Base-by-base conservation (phyloP, 306 rosid genomes). In the Myrica gale region DNA sequence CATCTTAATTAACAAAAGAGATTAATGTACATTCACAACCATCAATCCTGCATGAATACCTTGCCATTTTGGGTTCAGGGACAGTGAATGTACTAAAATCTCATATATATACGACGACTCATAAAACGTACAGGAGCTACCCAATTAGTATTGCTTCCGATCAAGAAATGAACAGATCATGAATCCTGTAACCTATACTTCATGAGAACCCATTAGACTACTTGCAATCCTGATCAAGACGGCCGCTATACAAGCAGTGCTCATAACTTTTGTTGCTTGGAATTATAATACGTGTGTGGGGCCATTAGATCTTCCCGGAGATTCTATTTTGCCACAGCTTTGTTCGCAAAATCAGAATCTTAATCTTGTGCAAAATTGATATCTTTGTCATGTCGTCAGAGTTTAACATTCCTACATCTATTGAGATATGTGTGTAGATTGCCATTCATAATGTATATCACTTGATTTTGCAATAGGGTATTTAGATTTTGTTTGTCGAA, bases 311-410 rank as follows among this genome's bases (percentile, higher is more conserved):
- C 84, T 80, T 69, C 50, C 66, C 76, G 68, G 53, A 85, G 75
- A 81, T 79, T 63, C 77, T 78, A 12, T 79, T 87, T 84, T 86
- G 89, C 81, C 88, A 62, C 52, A 45, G 71, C 78, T 76, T 58
- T 69, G 60, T 82, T 78, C 56, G 81, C 77, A 91, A 86, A 32
- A 89, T 91, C 97, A 82, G 87, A 90, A 90, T 90, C 93, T 72
- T 84, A 87, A 89, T 90, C 81, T 85, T 75, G 74, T 76, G 87
- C 80, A 84, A 32, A 78, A 77, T 76, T 74, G 76, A 79, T 81
- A 87, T 87, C 88, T 84, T 83, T 84, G 86, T 87, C 89, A 79
- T 54, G 82, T 83, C 89, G 82, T 68, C 78, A 78, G 72, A 78
- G 77, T 88, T 83, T 72, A 86, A 85, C 90, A 80, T 82, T 73